Conservation (phyloP, 176 grass and related monocot species). For the Hsuehochloa calcarea region DNA sequence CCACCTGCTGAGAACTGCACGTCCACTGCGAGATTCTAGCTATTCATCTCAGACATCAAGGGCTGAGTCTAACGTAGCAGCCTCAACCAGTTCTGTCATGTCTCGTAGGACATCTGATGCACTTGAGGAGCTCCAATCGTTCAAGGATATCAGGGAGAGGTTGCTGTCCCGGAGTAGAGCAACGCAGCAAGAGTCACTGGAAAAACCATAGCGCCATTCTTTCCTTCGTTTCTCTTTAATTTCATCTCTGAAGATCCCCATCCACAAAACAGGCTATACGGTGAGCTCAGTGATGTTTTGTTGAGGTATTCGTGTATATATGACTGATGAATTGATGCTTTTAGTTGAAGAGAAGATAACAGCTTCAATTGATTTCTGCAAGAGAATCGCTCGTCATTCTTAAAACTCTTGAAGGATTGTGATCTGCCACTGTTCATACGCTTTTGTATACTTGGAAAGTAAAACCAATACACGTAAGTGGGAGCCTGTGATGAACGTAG, state of each 20-base stretch:
- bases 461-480: constrained; percentile 28
- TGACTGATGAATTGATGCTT: constrained; percentile 39
- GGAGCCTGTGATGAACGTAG: constrained; percentile 26
- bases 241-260: not conserved
- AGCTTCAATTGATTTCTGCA: constrained; percentile 33
- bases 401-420: constrained; percentile 7
- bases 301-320: constrained; percentile 38
- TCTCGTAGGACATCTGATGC: constrained; percentile 71
- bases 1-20: constrained; percentile 59
- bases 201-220: constrained; percentile 34
- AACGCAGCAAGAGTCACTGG: constrained; percentile 31
- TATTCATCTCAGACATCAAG: constrained; percentile 50
- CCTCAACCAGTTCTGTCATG: constrained; percentile 45
- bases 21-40: constrained; percentile 57
- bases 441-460: constrained; percentile 32
- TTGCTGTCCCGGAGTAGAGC: constrained; percentile 54
- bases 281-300: constrained; percentile 21
- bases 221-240: constrained; percentile 26
- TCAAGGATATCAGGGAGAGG: constrained; percentile 63
- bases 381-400: constrained; percentile 30
- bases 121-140: constrained; percentile 65
- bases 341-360: constrained; percentile 34
- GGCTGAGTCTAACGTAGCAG: constrained; percentile 40
- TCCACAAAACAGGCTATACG: not conserved
- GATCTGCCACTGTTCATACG: constrained; percentile 27